Evolutionary conservation across 257 asterid species (phyloP), one percentile per base, ranked within the genome.

Genomic region (Eucommia ulmoides): DNA sequence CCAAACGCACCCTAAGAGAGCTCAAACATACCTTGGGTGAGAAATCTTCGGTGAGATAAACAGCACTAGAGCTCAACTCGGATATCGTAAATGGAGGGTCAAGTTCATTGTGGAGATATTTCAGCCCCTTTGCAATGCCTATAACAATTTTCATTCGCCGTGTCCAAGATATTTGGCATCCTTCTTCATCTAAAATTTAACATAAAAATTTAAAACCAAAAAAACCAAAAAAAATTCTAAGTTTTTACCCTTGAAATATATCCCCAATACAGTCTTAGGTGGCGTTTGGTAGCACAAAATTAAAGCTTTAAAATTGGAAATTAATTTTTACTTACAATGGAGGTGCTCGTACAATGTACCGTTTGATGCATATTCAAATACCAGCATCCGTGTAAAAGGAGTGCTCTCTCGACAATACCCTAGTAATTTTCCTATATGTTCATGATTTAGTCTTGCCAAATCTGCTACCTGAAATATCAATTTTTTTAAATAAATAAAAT

Each of bases 321-420:
- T n/a, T n/a, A n/a, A n/a, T n/a, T n/a, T 19, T 23, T 61, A 47
- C 99, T 64, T 60, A 91, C 99, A 88, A 33, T 87, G 97, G 64
- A 91, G 95, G 68, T 91, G 97, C 74, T 91, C 99, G 8, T 81
- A 70, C 35, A 91, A 82, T 16, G 99, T 83, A 35, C 99, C 97
- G 23, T 91, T 91, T 20, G 95, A 83, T 33, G 95, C 99, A 67
- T 91, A 91, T 58, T 87, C 99, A 42, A 91, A 81, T 20, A 86
- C 85, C 54, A 91, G 71, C 97, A 87, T 87, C 71, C 99, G 79
- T 22, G 97, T 83, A 60, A 87, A 86, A 21, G 95, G 95, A 20
- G 42, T 55, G 67, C 72, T 78, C 49, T 91, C 97, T 58, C 79
- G 61, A 74, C 99, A 86, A 49, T 79, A 91, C 11, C 99, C 99